Percentiles rank a stretch among this genome's conserved stretches.
Evolutionary conservation across 164 flowering plant species (phyloP).

Genomic region (Tinospora cordifolia): DNA sequence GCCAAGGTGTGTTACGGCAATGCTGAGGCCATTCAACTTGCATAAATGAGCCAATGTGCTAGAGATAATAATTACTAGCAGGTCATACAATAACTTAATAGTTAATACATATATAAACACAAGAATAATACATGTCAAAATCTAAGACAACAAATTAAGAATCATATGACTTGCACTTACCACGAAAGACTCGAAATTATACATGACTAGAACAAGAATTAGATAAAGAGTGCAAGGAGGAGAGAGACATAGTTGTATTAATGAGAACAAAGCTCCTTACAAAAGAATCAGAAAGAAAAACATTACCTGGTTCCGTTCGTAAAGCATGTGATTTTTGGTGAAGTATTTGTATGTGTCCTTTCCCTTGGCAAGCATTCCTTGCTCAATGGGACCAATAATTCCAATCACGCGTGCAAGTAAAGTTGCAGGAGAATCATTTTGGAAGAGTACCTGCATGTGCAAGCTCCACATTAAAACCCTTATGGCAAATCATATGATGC

Average conservation of each 20-base stretch:
- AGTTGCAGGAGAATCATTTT: conserved; percentile 97
- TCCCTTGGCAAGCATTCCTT: conserved; percentile 88
- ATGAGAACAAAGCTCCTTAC: neutral
- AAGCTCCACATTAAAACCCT: conserved; percentile 9
- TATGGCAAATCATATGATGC: neutral
- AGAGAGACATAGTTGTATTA: neutral
- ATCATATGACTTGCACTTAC: neutral
- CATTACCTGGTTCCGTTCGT: conserved; percentile 87
- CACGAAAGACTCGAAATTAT: neutral
- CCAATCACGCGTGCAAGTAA: conserved; percentile 92
- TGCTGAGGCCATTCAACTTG: no score
- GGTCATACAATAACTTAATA: no score
- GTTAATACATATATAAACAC: no score
- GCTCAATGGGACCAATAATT: conserved; percentile 85
- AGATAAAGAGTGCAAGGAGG: neutral
- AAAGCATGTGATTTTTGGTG: conserved; percentile 93
- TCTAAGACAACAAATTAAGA: no score
- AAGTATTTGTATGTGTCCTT: conserved; percentile 87
- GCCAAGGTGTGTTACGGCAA: no score
- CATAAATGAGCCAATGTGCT: no score
- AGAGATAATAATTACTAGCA: no score
- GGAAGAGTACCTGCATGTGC: conserved; percentile 79
- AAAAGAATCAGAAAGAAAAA: neutral
- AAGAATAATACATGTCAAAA: no score
- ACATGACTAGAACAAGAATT: neutral